Conservation (phyloP, 1,139 yeast genomes). For the Pneumocystis jirovecii region DNA sequence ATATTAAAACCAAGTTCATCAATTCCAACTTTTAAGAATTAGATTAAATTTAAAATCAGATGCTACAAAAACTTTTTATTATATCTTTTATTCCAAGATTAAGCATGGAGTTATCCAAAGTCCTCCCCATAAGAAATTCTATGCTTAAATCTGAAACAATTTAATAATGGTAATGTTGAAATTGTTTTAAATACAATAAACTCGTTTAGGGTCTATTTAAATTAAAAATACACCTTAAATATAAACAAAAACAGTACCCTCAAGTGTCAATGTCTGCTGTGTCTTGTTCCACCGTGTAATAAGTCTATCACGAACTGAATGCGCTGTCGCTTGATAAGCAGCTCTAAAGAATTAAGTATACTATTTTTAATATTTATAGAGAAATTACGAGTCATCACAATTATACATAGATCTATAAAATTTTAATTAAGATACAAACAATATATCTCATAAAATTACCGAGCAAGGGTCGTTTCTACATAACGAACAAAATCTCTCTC, state of each 20-base stretch:
- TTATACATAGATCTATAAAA: constrained; percentile 55
- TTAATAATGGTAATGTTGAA: background rate
- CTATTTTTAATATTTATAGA: background rate
- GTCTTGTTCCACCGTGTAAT: constrained; percentile 86
- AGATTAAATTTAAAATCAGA: constrained; percentile 6
- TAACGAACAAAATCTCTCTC: constrained; percentile 52
- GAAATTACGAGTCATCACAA: constrained; percentile 50
- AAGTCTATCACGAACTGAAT: constrained; percentile 62
- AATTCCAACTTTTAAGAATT: constrained; percentile 32
- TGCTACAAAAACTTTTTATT: constrained; percentile 20
- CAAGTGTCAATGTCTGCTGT: constrained; percentile 73
- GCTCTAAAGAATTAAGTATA: constrained; percentile 27
- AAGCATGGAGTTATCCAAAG: constrained; percentile 84
- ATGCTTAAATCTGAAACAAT: constrained; percentile 35
- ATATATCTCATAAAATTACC: background rate
- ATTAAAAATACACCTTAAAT: background rate
- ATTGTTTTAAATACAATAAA: constrained; percentile 39
- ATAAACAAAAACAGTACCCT: constrained; percentile 15
- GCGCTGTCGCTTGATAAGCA: constrained; percentile 81
- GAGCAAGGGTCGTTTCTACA: constrained; percentile 78
- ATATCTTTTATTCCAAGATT: constrained; percentile 48
- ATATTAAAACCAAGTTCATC: constrained; percentile 70
- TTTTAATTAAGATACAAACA: background rate
- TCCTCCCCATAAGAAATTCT: constrained; percentile 90
- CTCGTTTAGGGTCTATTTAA: constrained; percentile 54